A percentile compares a stretch with the other conserved stretches of the same genome.
These are phyloP conservation scores for Zhuliangozyma parablackwelliae DNA, from an alignment of 1,139 yeast species.

Conservation along the genomic window DNA sequence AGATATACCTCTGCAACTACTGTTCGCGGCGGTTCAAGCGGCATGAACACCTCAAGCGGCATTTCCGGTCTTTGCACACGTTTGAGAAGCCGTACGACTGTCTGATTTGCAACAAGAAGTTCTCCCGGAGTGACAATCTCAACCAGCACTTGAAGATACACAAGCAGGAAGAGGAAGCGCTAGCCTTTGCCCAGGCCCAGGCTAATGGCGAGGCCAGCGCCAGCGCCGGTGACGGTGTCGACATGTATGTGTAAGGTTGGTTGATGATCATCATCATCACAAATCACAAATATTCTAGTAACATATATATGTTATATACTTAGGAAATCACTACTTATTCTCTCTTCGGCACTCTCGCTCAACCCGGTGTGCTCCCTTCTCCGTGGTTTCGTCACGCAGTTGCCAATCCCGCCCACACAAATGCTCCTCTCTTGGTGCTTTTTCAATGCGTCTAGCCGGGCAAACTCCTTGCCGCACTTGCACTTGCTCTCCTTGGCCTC, in stretches of 20 bases:
- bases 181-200: background rate
- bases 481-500: slow-evolving; percentile 69
- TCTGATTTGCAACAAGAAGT: slow-evolving; percentile 64
- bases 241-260: no score
- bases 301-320: no score
- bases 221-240: background rate
- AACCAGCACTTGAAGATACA: slow-evolving; percentile 76
- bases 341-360: no score
- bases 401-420: slow-evolving; percentile 62
- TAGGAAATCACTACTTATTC: no score
- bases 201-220: background rate
- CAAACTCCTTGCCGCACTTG: slow-evolving; percentile 89
- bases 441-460: slow-evolving; percentile 82
- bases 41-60: slow-evolving; percentile 77
- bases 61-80: slow-evolving; percentile 68
- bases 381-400: slow-evolving; percentile 27
- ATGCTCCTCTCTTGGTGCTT: slow-evolving; percentile 78
- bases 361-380: slow-evolving; percentile 12
- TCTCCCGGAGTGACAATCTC: slow-evolving; percentile 71
- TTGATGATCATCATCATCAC: no score
- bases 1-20: slow-evolving; percentile 41
- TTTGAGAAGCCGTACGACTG: slow-evolving; percentile 74
- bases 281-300: no score
- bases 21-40: slow-evolving; percentile 67
- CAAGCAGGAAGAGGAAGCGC: slow-evolving; percentile 30